Percentiles rank a stretch among this genome's conserved stretches.
These are phyloP conservation scores for Diaporthe sp. DNA, from an alignment of 2,329 filamentous ascomycete species.

Conservation along the genomic window DNA sequence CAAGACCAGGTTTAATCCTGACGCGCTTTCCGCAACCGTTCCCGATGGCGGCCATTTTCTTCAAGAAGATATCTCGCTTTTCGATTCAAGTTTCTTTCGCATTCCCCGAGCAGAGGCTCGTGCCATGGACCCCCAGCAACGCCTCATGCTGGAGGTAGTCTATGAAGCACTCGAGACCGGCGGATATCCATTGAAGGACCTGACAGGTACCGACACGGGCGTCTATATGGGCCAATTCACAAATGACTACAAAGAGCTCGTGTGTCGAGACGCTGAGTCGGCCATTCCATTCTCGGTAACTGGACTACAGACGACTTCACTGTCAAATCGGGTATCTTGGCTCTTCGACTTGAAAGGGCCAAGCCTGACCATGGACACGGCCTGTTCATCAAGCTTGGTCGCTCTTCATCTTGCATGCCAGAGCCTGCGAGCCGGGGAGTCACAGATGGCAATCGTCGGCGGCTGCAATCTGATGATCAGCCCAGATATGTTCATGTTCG, in stretches of 20 bases:
- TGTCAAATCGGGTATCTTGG: slow-evolving; percentile 57
- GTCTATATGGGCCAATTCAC: slow-evolving; percentile 48
- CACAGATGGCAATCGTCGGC: slow-evolving; percentile 10
- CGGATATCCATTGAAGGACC: slow-evolving; percentile 43
- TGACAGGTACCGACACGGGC: slow-evolving; percentile 43
- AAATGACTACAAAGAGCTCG: slow-evolving; percentile 46
- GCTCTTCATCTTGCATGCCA: slow-evolving; percentile 37
- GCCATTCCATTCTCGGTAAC: slow-evolving; percentile 43
- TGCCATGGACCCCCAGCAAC: slow-evolving; percentile 77
- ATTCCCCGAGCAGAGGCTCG: slow-evolving; percentile 77
- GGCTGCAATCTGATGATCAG: slow-evolving; percentile 41
- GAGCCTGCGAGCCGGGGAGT: neutral
- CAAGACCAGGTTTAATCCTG: neutral
- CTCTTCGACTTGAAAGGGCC: slow-evolving; percentile 56
- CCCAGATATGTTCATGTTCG: slow-evolving; percentile 41
- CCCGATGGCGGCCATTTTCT: slow-evolving; percentile 20
- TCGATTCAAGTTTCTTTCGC: slow-evolving; percentile 70
- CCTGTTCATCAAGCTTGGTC: slow-evolving; percentile 49
- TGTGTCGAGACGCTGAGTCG: slow-evolving; percentile 33
- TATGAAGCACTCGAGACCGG: slow-evolving; percentile 75
- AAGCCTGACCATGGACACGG: slow-evolving; percentile 55
- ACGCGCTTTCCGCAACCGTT: neutral
- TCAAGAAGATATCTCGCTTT: neutral
- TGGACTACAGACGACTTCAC: slow-evolving; percentile 45
- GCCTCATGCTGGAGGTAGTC: slow-evolving; percentile 72